Evolutionary conservation across 345 rosid genomes (phyloP), one percentile per base, ranked within the genome.

Genomic region (Hibiscus mutabilis): DNA sequence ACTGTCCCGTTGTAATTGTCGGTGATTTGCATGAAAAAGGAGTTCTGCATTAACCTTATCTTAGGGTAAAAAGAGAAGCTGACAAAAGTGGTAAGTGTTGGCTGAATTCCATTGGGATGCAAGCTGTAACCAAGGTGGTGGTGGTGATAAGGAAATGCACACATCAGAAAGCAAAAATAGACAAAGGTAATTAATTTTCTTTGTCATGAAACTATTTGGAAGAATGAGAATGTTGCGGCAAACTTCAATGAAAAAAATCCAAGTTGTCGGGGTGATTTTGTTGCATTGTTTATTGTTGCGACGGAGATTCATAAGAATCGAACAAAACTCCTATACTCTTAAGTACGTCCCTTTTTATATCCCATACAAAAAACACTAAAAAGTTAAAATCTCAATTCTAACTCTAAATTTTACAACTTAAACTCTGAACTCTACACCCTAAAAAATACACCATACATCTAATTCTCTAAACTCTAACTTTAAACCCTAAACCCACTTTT

Each of bases 191-290:
- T 55, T 24, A 29, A 49, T 13, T 47, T 47, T 47, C 52, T 14
- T 18, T 5, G 60, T 22, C 35, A n/a, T n/a, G 24, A 33, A 47
- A 53, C n/a, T 56, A 35, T 8, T 22, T 57, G 11, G 10, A 19
- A 57, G 59, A 4, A 65, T 24, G 69, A 47, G 63, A 71, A 72
- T 58, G 72, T 57, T 29, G 49, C 24, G n/a, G 35, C 9, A 25
- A 3, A 66, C 12, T 46, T 56, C 53, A 15, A 22, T 35, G 40
- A 21, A 24, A 66, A 69, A 72, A 52, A 72, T 75, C 79, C 55
- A 75, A 60, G 53, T 65, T 78, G 79, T 81, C 84, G 75, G 79
- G 42, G 1, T n/a, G 66, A 66, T 60, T 31, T 74, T 57, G 46
- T 46, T 24, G 7, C 46, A 6, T 21, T 55, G 22, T 15, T 15